phyloP scores from a whole-genome alignment of 805 yeast genomes.

The Starmerella davenportii region DNA sequence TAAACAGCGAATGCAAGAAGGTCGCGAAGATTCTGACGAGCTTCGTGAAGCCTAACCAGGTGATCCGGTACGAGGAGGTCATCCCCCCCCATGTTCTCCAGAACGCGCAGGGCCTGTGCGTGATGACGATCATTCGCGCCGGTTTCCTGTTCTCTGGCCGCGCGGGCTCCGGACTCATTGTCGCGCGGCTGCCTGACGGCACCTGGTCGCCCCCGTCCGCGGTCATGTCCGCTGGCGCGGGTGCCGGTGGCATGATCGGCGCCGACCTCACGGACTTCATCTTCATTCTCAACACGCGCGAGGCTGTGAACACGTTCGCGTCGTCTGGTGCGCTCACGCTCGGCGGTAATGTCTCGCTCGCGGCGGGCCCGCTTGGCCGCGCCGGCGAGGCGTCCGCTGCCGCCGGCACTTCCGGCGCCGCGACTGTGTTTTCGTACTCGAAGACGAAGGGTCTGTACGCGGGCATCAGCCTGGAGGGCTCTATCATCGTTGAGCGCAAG shows the following conservation, averaged over 20 bases:
- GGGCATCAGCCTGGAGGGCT: conserved; percentile 92
- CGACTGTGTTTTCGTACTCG: conserved; percentile 84
- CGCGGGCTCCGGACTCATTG: conserved; percentile 93
- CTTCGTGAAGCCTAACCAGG: conserved; percentile 85
- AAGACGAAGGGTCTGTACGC: conserved; percentile 95
- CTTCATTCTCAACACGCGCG: conserved; percentile 65
- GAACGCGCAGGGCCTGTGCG: conserved; percentile 82
- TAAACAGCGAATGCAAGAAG: conserved; percentile 75
- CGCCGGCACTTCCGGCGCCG: conserved; percentile 69
- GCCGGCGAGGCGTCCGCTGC: conserved; percentile 95
- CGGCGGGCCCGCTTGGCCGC: conserved; percentile 96
- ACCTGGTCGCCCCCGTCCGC: conserved; percentile 97
- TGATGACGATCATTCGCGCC: conserved; percentile 87
- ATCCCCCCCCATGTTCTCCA: conserved; percentile 78
- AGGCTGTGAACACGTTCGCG: conserved; percentile 87
- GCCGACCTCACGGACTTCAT: conserved; percentile 93
- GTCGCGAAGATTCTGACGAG: conserved; percentile 84
- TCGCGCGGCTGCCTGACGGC: conserved; percentile 87
- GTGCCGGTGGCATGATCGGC: conserved; percentile 96
- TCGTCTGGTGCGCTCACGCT: conserved; percentile 85
- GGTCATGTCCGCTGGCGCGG: conserved; percentile 90
- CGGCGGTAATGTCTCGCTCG: conserved; percentile 87
- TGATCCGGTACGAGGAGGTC: conserved; percentile 67
- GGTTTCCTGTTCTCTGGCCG: conserved; percentile 92
- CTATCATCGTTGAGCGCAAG: conserved; percentile 89